phyloP scores from a whole-genome alignment of 495 filamentous ascomycete genomes.

The Neurospora sp. region DNA sequence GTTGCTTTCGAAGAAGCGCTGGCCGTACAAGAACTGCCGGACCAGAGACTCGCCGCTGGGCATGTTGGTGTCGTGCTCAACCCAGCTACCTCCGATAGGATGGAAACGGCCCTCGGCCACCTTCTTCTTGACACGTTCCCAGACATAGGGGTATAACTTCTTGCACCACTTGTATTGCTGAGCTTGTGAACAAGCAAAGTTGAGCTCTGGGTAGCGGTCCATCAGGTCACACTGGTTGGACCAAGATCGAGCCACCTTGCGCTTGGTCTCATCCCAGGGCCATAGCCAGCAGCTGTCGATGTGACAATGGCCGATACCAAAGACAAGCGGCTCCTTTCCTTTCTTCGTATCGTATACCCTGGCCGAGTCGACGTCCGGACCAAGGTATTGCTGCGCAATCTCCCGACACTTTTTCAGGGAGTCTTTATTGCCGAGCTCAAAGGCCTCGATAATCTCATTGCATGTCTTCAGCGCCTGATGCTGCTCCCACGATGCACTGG shows the following conservation, averaged over 20 bases:
- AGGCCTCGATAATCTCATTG: conserved; percentile 82
- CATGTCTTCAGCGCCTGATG: conserved; percentile 75
- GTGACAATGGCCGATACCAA: conserved; percentile 89
- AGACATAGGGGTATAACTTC: conserved; percentile 74
- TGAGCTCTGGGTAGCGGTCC: conserved; percentile 88
- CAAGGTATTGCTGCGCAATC: conserved; percentile 74
- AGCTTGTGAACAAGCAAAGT: conserved; percentile 84
- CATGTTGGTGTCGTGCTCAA: conserved; percentile 97
- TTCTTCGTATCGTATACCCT: conserved; percentile 63
- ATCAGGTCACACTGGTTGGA: conserved; percentile 89
- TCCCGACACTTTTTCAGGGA: conserved; percentile 69
- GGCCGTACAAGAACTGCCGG: conserved; percentile 91
- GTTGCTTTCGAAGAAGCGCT: conserved; percentile 86
- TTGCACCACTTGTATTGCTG: conserved; percentile 99
- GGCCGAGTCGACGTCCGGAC: conserved; percentile 66
- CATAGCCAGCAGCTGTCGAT: conserved; percentile 98
- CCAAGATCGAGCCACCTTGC: conserved; percentile 94
- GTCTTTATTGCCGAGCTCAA: conserved; percentile 67
- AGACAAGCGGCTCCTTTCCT: conserved; percentile 64
- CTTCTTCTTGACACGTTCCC: conserved; percentile 81
- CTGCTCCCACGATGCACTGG: conserved; percentile 70
- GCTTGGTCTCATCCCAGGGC: conserved; percentile 98
- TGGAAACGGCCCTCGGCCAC: conserved; percentile 87
- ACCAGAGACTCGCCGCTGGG: conserved; percentile 90
- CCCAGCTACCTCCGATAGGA: conserved; percentile 94